Conservation (phyloP, 2,329 filamentous ascomycete genomes). For the Bertia moriformis region DNA sequence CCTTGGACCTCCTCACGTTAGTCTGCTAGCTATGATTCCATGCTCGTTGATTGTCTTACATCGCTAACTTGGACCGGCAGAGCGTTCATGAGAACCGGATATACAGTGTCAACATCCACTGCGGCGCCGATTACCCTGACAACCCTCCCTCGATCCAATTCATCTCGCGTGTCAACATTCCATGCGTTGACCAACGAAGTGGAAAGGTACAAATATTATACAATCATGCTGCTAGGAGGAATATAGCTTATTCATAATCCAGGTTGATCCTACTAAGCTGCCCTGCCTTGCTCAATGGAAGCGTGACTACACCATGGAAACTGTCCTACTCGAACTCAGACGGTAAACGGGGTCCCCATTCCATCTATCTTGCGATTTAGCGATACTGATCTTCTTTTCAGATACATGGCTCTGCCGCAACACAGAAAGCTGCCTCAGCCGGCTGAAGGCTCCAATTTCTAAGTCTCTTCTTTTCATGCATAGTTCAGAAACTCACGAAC, state of each 20-base stretch:
- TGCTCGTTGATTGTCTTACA: background rate
- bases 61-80: conserved; percentile 22
- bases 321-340: conserved; percentile 50
- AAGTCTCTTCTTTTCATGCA: conserved; percentile 2
- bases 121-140: conserved; percentile 50
- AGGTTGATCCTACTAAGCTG: conserved; percentile 52
- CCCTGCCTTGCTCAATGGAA: conserved; percentile 52
- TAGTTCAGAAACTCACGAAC: background rate
- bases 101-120: conserved; percentile 58
- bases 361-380: background rate
- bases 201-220: conserved; percentile 34
- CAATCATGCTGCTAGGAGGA: background rate
- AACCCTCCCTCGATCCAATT: conserved; percentile 50
- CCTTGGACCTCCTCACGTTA: conserved; percentile 53
- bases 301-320: conserved; percentile 58
- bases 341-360: conserved; percentile 27
- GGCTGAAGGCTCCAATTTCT: conserved; percentile 42
- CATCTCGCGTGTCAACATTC: conserved; percentile 53
- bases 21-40: conserved; percentile 10
- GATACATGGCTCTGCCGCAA: conserved; percentile 53
- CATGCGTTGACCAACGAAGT: conserved; percentile 45
- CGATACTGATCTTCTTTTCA: conserved; percentile 14
- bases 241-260: conserved; percentile 2
- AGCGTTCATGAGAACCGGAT: conserved; percentile 60
- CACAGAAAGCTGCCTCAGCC: conserved; percentile 59